A percentile compares a stretch with the other conserved stretches of the same genome.
Evolutionary conservation across 805 yeast species (phyloP).

Genomic region (Teunomyces gatunensis): DNA sequence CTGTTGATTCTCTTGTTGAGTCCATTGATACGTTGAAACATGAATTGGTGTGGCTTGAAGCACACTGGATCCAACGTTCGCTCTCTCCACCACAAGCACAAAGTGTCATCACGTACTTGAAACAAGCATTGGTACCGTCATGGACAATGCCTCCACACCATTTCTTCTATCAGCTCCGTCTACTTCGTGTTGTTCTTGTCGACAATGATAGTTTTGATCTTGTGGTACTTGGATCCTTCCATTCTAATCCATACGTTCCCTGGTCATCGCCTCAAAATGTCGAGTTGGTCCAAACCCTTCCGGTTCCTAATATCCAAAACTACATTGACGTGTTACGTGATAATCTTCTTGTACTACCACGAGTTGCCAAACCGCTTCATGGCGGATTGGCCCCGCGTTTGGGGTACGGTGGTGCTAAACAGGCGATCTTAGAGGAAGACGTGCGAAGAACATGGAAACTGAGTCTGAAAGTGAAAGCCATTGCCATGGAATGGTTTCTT

Average conservation of each 20-base stretch:
- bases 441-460: slow-evolving; percentile 26
- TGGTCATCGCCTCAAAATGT: slow-evolving; percentile 20
- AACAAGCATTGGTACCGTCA: not conserved
- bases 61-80: not conserved
- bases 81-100: not conserved
- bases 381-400: slow-evolving; percentile 18
- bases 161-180: slow-evolving; percentile 2
- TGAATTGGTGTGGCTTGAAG: slow-evolving; percentile 2
- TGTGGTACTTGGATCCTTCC: slow-evolving; percentile 13
- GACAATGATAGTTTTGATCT: slow-evolving; percentile 1
- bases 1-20: not conserved
- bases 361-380: slow-evolving; percentile 1
- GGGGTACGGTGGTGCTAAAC: slow-evolving; percentile 19
- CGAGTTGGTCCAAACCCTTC: not conserved
- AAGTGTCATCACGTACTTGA: not conserved
- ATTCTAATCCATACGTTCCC: slow-evolving; percentile 28
- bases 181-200: not conserved
- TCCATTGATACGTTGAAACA: not conserved
- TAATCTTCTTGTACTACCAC: not conserved
- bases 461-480: slow-evolving; percentile 17
- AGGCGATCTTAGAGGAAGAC: slow-evolving; percentile 21
- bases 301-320: not conserved
- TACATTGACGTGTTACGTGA: not conserved
- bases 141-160: not conserved
- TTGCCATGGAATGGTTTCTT: slow-evolving; percentile 27